Base-by-base conservation (phyloP, 495 filamentous ascomycete species). In the Lasiosphaeria miniovina region DNA sequence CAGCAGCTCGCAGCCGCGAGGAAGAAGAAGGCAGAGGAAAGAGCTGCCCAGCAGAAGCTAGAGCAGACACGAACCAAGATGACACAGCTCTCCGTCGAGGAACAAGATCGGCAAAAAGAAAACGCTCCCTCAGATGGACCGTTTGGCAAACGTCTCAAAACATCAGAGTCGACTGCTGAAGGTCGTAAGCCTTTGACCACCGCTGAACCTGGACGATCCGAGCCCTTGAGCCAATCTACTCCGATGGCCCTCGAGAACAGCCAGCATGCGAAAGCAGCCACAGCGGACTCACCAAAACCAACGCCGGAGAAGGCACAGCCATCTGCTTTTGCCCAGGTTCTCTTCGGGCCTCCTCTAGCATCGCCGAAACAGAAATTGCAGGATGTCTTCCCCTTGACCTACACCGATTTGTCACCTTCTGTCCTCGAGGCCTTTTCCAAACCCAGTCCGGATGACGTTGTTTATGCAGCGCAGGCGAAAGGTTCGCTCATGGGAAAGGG, bases 371-470 rank as follows among this genome's bases (percentile, higher is more conserved):
- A 73, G 66, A 73, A 69, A 58, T 75, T 67, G 61, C 69, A 59
- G 61, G 74, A 62, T 68, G 65, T 64, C 58, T 82, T 75, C 75
- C 79, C 75, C 54, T 76, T 79, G 69, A 86, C 77, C 63, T 82
- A 81, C 72, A 78, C 63, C 69, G 70, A 72, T 31, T 65, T 70
- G 7, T 62, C 76, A 46, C 70, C 68, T 54, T 65, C 60, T 58
- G 55, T 70, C 60, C 63, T 69, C 66, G 71, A 84, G 75, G 85
- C 87, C 55, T 98, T 98, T 78, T 78, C 87, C 84, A 89, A 82
- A 61, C 94, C 94, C 56, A 97, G 93, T 72, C 94, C 94, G 65
- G 94, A 98, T 75, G 95, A 97, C 75, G 77, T 93, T 61, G 88
- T 98, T 59, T 76, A 87, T 45, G 84, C 86, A 71, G 94, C 94